phyloP scores from a whole-genome alignment of 164 flowering plant species.

The Buxus sempervirens region DNA sequence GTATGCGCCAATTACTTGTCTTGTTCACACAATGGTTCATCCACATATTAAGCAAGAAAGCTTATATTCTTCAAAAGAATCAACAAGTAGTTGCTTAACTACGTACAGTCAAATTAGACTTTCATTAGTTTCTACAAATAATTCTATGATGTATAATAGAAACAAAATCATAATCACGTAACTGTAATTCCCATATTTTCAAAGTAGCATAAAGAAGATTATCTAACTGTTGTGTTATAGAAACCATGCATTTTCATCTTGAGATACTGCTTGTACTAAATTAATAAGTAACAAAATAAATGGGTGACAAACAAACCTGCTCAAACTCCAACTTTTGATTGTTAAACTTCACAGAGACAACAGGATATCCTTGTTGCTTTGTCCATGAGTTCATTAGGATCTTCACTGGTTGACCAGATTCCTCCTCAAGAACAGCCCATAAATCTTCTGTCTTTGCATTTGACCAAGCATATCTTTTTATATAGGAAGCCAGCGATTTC shows the following conservation, averaged over 20 bases:
- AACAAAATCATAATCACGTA: too few relatives aligned
- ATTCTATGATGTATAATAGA: not conserved
- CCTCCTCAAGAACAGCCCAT: slow-evolving; percentile 53
- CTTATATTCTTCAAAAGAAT: not conserved
- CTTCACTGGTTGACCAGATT: slow-evolving; percentile 52
- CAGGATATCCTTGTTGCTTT: slow-evolving; percentile 52
- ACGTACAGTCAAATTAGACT: not conserved
- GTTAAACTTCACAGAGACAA: slow-evolving; percentile 39
- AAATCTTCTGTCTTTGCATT: slow-evolving; percentile 58
- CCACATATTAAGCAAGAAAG: too few relatives aligned
- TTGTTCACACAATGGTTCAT: not conserved
- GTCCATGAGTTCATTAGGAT: slow-evolving; percentile 52
- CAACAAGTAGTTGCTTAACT: not conserved
- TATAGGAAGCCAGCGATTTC: slow-evolving; percentile 53
- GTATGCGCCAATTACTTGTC: not conserved
- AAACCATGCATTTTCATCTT: not conserved
- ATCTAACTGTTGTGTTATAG: not conserved
- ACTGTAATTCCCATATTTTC: not conserved
- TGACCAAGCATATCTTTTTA: slow-evolving; percentile 38
- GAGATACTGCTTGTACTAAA: not conserved
- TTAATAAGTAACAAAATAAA: not conserved
- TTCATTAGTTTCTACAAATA: not conserved
- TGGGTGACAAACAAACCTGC: slow-evolving; percentile 29
- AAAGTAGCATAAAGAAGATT: not conserved
- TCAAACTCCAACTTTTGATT: slow-evolving; percentile 44